A percentile compares a stretch with the other conserved stretches of the same genome.
phyloP scores from a whole-genome alignment of 169 alveolate genomes.

The Eimeria tenella region DNA sequence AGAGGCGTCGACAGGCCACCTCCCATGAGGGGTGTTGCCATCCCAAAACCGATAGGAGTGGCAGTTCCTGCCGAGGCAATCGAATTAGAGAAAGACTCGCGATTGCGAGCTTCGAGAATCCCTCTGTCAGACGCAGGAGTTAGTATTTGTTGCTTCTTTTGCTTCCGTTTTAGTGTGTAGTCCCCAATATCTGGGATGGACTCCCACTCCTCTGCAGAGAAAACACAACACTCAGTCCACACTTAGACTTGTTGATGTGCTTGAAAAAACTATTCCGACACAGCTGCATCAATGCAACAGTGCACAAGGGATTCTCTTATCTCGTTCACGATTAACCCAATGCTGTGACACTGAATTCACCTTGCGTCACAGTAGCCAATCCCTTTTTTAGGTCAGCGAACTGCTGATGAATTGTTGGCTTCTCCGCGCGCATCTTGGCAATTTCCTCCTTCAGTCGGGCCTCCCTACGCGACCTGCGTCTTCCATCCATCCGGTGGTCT shows the following conservation, averaged over 20 bases:
- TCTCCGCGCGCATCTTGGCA: conserved; percentile 91
- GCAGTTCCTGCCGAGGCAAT: conserved; percentile 79
- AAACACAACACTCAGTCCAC: background rate
- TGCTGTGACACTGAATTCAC: conserved; percentile 7
- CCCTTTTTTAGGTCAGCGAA: conserved; percentile 81
- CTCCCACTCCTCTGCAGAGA: conserved; percentile 96
- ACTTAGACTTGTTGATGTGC: too few relatives aligned
- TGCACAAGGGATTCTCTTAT: too few relatives aligned
- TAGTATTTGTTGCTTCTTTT: conserved; percentile 88
- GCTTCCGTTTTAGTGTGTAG: conserved; percentile 86
- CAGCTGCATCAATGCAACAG: too few relatives aligned
- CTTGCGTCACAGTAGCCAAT: conserved; percentile 81
- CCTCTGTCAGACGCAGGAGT: conserved; percentile 77
- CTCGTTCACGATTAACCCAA: too few relatives aligned
- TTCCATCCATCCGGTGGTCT: conserved; percentile 94
- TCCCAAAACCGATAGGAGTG: conserved; percentile 84
- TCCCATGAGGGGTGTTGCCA: conserved; percentile 82
- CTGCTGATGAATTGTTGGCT: conserved; percentile 84
- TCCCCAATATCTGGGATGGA: conserved; percentile 97
- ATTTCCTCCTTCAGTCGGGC: conserved; percentile 91
- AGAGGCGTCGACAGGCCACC: conserved; percentile 92
- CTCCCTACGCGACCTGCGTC: conserved; percentile 93
- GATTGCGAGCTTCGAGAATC: conserved; percentile 67
- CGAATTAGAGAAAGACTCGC: conserved; percentile 65
- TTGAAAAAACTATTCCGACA: too few relatives aligned